phyloP scores from a whole-genome alignment of 108 stramenopile species.

The Skeletonema tropicum region DNA sequence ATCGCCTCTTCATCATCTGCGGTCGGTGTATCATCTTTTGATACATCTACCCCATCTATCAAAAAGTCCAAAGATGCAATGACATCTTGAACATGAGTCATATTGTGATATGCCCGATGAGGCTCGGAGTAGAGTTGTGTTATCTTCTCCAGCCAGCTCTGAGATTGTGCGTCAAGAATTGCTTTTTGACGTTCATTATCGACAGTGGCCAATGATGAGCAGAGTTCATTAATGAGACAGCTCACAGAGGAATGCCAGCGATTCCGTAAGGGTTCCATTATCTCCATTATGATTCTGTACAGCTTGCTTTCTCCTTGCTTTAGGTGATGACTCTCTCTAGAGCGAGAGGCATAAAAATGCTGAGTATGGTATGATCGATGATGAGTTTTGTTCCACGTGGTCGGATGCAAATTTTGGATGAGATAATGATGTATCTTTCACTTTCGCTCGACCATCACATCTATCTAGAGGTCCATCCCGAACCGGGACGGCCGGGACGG shows the following conservation, averaged over 20 bases:
- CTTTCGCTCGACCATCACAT: no score
- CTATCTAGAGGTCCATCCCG: no score
- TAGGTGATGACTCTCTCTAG: no score
- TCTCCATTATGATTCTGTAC: background rate
- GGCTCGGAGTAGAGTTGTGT: constrained; percentile 53
- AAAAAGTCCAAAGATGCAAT: constrained; percentile 57
- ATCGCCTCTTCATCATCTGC: constrained; percentile 14
- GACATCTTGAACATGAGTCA: constrained; percentile 78
- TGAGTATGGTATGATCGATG: no score
- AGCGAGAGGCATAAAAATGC: no score
- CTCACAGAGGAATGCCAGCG: constrained; percentile 23
- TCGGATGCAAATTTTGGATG: no score
- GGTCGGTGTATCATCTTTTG: constrained; percentile 1
- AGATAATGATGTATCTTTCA: no score
- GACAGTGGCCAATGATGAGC: background rate
- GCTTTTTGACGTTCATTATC: constrained; percentile 1
- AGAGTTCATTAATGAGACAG: constrained; percentile 5
- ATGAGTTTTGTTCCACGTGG: no score
- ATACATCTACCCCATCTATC: background rate
- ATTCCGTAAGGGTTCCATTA: background rate
- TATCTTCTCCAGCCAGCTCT: constrained; percentile 64
- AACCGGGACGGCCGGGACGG: no score
- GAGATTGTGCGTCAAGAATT: constrained; percentile 12
- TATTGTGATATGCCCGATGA: constrained; percentile 77
- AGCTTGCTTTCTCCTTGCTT: no score